These are phyloP conservation scores for Backusella psychrophila DNA, from an alignment of 192 early-diverging fungal genomes.

Conservation along the genomic window DNA sequence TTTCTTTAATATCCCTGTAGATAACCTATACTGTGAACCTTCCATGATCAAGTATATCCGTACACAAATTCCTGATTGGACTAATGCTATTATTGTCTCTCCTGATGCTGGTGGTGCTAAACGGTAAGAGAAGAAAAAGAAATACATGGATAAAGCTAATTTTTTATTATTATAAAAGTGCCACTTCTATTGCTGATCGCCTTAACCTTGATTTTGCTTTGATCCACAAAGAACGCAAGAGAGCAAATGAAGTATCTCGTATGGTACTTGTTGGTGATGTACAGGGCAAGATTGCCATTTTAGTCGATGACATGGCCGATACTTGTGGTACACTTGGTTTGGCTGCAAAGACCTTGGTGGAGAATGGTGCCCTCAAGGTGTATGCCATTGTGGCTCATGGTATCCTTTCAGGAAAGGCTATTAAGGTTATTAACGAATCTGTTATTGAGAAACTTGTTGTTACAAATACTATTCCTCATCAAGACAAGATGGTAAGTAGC, in stretches of 20 bases:
- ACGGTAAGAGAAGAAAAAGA: conserved; percentile 50
- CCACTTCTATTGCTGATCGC: conserved; percentile 91
- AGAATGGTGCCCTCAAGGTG: conserved; percentile 90
- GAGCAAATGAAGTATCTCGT: conserved; percentile 83
- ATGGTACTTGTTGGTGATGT: conserved; percentile 98
- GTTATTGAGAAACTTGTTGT: conserved; percentile 74
- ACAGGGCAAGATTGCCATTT: conserved; percentile 81
- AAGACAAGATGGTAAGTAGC: conserved; percentile 63
- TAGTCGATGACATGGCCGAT: conserved; percentile 98
- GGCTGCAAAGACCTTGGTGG: conserved; percentile 85
- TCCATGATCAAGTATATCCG: conserved; percentile 85
- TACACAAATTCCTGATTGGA: conserved; percentile 67
- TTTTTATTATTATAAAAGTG: conserved; percentile 50
- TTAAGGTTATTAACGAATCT: conserved; percentile 81
- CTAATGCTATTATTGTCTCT: conserved; percentile 81
- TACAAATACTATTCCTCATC: conserved; percentile 82
- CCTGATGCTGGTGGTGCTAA: conserved; percentile 97
- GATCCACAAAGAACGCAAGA: conserved; percentile 96
- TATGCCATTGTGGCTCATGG: conserved; percentile 97
- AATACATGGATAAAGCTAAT: not conserved
- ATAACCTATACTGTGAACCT: conserved; percentile 94
- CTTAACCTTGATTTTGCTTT: conserved; percentile 94
- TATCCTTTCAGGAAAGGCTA: conserved; percentile 89
- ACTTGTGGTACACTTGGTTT: conserved; percentile 89
- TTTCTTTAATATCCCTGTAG: conserved; percentile 93